These are phyloP conservation scores for Cucurbita moschata DNA, from an alignment of 306 rosid species.

Conservation along the genomic window DNA sequence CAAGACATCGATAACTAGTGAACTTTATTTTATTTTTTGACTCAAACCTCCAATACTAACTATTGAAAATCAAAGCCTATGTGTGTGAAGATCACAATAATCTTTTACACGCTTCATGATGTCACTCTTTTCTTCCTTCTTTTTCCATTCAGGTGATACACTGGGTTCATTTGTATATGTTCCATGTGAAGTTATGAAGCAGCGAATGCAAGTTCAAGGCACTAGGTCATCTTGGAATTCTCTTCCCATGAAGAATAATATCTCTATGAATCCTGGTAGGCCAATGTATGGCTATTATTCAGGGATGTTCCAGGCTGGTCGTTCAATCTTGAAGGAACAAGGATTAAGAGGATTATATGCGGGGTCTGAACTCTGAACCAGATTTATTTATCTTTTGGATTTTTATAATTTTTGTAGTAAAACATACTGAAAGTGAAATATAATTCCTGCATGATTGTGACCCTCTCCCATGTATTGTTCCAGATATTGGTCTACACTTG, in stretches of 20 bases:
- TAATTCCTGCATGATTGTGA: slow-evolving; percentile 2
- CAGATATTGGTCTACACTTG: slow-evolving; percentile 77
- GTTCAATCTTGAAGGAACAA: slow-evolving; percentile 67
- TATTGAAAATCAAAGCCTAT: not conserved
- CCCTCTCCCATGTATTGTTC: slow-evolving; percentile 17
- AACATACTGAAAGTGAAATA: not conserved
- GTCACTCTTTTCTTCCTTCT: not conserved
- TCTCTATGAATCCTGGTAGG: slow-evolving; percentile 31
- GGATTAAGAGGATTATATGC: slow-evolving; percentile 80
- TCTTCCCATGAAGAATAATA: slow-evolving; percentile 24
- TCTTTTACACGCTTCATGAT: not conserved
- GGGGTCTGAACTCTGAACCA: slow-evolving; percentile 31
- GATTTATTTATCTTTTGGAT: not conserved
- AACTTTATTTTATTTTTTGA: not conserved
- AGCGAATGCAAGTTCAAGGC: slow-evolving; percentile 93
- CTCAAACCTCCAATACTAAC: not conserved
- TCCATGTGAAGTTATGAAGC: slow-evolving; percentile 93
- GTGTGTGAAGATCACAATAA: not conserved
- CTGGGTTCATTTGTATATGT: slow-evolving; percentile 86
- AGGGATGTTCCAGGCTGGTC: slow-evolving; percentile 76
- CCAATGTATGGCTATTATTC: slow-evolving; percentile 63
- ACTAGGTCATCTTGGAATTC: slow-evolving; percentile 61
- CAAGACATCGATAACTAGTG: not conserved
- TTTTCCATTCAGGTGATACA: slow-evolving; percentile 58
- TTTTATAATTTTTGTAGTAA: not conserved